A percentile compares a stretch with the other conserved stretches of the same genome.
These are phyloP conservation scores for Torrubiellomyces zombiae DNA, from an alignment of 2,329 filamentous ascomycete species.

Conservation along the genomic window DNA sequence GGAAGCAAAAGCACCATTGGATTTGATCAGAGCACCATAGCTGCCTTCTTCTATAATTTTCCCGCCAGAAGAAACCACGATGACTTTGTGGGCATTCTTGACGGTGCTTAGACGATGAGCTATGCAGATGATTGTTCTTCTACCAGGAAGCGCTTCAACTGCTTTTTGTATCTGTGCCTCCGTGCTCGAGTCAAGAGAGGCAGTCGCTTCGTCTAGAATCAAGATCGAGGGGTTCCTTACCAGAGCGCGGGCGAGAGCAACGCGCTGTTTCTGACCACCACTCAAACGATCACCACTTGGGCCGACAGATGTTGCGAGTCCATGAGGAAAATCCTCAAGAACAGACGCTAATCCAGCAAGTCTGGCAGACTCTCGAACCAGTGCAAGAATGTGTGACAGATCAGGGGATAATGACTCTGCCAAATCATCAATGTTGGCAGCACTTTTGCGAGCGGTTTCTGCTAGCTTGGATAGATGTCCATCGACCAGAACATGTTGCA, in stretches of 20 bases:
- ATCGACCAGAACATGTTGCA: no score
- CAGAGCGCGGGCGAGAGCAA: conserved; percentile 46
- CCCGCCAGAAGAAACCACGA: conserved; percentile 42
- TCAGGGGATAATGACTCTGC: no score
- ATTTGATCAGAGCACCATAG: background rate
- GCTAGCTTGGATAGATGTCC: no score
- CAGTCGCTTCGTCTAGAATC: conserved; percentile 52
- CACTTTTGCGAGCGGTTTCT: no score
- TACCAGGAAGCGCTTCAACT: conserved; percentile 17
- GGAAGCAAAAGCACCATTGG: conserved; percentile 1
- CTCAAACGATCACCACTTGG: conserved; percentile 27
- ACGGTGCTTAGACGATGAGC: conserved; percentile 45
- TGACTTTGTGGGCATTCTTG: conserved; percentile 45
- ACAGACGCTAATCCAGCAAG: no score
- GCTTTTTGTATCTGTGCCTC: conserved; percentile 27
- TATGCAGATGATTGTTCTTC: conserved; percentile 48
- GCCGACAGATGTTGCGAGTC: conserved; percentile 1
- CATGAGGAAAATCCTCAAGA: conserved; percentile 19
- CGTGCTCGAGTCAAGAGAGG: conserved; percentile 25
- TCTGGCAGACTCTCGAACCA: no score
- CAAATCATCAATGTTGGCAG: no score
- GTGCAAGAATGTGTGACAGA: no score
- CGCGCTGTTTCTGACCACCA: conserved; percentile 41
- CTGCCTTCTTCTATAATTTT: conserved; percentile 1
- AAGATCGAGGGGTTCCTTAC: conserved; percentile 43